phyloP scores from a whole-genome alignment of 192 early-diverging fungal genomes.

The Glomus cerebriforme region DNA sequence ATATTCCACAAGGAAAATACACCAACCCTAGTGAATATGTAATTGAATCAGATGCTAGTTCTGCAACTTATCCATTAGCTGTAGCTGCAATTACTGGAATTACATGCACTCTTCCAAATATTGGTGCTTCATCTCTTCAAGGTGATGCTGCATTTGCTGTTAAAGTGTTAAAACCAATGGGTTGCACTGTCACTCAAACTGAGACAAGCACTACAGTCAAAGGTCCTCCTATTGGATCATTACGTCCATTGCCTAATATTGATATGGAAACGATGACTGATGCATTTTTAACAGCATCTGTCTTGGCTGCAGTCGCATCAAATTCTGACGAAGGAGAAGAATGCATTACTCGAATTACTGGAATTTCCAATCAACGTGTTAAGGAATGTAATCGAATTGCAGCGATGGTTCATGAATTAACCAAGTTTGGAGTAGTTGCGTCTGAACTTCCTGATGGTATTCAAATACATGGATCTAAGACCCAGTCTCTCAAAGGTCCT shows the following conservation, averaged over 20 bases:
- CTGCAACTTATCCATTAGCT: constrained; percentile 96
- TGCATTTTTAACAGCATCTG: constrained; percentile 95
- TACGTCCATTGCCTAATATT: constrained; percentile 73
- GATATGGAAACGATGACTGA: constrained; percentile 99
- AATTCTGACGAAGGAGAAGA: constrained; percentile 43
- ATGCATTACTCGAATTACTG: constrained; percentile 81
- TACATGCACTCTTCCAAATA: constrained; percentile 85
- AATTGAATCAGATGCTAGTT: constrained; percentile 95
- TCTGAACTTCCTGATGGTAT: constrained; percentile 90
- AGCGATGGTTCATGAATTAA: constrained; percentile 93
- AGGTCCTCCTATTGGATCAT: constrained; percentile 73
- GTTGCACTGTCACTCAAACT: constrained; percentile 89
- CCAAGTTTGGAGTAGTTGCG: constrained; percentile 82
- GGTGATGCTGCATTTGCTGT: constrained; percentile 91
- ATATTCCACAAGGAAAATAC: constrained; percentile 79
- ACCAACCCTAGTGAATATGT: constrained; percentile 81
- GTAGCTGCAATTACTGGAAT: constrained; percentile 95
- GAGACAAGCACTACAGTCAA: constrained; percentile 84
- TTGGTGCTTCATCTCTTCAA: constrained; percentile 90
- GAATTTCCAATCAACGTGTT: constrained; percentile 96
- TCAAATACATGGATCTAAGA: constrained; percentile 70
- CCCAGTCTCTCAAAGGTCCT: constrained; percentile 52
- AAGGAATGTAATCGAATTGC: constrained; percentile 98
- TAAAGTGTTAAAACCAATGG: constrained; percentile 90
- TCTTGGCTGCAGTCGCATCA: constrained; percentile 85